These are phyloP conservation scores for peach (Prunus persica) DNA, from an alignment of 306 rosid genomes.

Conservation along the genomic window Prunus_persica_NCBIv2 NC_034012.1:3540501-3541000, in stretches of 20 bases:
- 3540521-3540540: slow-evolving; percentile 40
- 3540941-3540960: not conserved
- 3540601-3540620: not conserved
- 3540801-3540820: slow-evolving; percentile 4
- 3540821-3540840: not conserved
- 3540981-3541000: not conserved
- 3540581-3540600: not conserved
- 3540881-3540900: not conserved
- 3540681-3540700: slow-evolving; percentile 46
- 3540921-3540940: not conserved
- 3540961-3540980: not conserved
- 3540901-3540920: not conserved
- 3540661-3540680: slow-evolving; percentile 45
- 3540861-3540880: slow-evolving; percentile 7
- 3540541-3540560: slow-evolving; percentile 39
- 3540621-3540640: not conserved
- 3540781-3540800: not conserved
- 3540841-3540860: not conserved
- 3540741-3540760: not conserved
- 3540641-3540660: not conserved
- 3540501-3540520: slow-evolving; percentile 43
- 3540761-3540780: not conserved
- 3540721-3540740: slow-evolving; percentile 8
- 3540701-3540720: slow-evolving; percentile 45
- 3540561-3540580: slow-evolving; percentile 38